Percentiles rank a stretch among this genome's conserved stretches.
phyloP scores from a whole-genome alignment of 2,329 filamentous ascomycete species.

The Ceratocystis albifundus region DNA sequence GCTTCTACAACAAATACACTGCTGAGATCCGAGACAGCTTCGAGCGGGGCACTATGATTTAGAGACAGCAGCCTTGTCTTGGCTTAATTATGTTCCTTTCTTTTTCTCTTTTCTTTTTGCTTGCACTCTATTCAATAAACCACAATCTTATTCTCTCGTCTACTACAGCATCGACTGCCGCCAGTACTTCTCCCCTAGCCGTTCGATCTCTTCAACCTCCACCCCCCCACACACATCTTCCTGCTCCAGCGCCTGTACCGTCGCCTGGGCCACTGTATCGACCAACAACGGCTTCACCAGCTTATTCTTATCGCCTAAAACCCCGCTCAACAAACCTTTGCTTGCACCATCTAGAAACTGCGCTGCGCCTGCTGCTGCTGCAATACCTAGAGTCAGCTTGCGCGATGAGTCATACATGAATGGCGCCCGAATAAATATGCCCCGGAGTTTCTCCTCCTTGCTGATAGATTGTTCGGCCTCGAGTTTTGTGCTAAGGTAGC shows the following conservation, averaged over 20 bases:
- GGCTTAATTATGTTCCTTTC: not conserved
- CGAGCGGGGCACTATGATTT: slow-evolving; percentile 94
- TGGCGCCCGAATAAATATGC: slow-evolving; percentile 70
- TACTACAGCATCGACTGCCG: slow-evolving; percentile 73
- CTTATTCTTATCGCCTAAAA: slow-evolving; percentile 65
- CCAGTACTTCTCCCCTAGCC: slow-evolving; percentile 71
- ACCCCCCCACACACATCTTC: slow-evolving; percentile 61
- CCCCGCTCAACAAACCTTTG: slow-evolving; percentile 59
- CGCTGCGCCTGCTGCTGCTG: slow-evolving; percentile 62
- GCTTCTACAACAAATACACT: slow-evolving; percentile 99
- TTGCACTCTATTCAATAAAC: not conserved
- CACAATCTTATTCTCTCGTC: not conserved
- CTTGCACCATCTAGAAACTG: slow-evolving; percentile 66
- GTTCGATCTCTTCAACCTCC: slow-evolving; percentile 68
- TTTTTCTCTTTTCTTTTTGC: not conserved
- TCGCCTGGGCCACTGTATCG: slow-evolving; percentile 75
- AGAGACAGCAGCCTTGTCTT: slow-evolving; percentile 15
- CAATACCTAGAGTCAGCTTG: slow-evolving; percentile 72
- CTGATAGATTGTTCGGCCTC: slow-evolving; percentile 69
- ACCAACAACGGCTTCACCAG: slow-evolving; percentile 71
- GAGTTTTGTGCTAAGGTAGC: slow-evolving; percentile 86
- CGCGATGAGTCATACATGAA: slow-evolving; percentile 84
- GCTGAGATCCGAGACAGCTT: slow-evolving; percentile 95
- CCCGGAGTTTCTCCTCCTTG: slow-evolving; percentile 47
- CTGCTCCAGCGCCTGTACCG: slow-evolving; percentile 76